Conservation (phyloP, 202 grass and related monocot species). For the Schoenoplectus triqueter region DNA sequence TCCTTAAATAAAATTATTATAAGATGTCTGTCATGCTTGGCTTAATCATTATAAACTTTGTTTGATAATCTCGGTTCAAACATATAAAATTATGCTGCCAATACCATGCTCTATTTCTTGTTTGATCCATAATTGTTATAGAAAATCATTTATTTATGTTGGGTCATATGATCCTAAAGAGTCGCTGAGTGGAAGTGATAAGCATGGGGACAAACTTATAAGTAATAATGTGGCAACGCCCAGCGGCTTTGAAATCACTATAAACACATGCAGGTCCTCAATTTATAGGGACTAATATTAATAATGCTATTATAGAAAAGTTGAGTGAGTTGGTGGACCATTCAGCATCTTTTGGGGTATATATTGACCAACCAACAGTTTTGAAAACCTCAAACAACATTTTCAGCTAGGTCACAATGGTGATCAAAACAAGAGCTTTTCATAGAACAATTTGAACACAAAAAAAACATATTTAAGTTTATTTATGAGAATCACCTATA, state of each 20-base stretch:
- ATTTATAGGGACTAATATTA: slow-evolving; percentile 7
- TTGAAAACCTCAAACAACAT: slow-evolving; percentile 23
- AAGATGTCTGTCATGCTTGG: neutral
- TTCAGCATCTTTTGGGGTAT: neutral
- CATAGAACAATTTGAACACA: neutral
- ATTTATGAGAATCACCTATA: neutral
- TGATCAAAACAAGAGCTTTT: slow-evolving; percentile 12
- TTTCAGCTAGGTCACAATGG: slow-evolving; percentile 24
- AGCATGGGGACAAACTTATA: neutral
- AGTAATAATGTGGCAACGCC: neutral
- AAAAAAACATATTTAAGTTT: neutral
- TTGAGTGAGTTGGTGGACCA: slow-evolving; percentile 14
- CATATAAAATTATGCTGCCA: neutral
- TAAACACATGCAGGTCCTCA: slow-evolving; percentile 21
- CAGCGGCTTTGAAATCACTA: neutral
- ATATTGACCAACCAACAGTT: slow-evolving; percentile 17
- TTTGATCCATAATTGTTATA: neutral
- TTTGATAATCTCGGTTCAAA: neutral
- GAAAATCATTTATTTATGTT: slow-evolving; percentile 25
- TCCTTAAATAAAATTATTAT: neutral
- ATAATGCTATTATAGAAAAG: neutral
- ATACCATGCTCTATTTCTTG: neutral
- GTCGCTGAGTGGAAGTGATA: neutral
- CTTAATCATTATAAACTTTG: neutral
- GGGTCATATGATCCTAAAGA: slow-evolving; percentile 13